Percentiles rank a stretch among this genome's conserved stretches.
These are phyloP conservation scores for Colletotrichum sp. DNA, from an alignment of 2,329 filamentous ascomycete genomes.

Conservation along the genomic window DNA sequence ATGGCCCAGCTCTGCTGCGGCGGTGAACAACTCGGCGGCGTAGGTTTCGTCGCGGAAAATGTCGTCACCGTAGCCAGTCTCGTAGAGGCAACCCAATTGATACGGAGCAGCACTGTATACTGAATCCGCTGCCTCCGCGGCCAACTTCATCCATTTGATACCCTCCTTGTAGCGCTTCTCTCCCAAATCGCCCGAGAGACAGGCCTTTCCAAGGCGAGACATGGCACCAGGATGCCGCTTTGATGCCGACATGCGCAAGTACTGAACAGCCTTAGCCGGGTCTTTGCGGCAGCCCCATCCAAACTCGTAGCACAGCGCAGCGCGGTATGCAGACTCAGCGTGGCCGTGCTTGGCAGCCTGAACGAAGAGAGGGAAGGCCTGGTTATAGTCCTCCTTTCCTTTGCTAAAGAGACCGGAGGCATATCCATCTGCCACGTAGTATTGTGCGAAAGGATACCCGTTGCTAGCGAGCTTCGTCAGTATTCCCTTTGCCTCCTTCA, in stretches of 20 bases:
- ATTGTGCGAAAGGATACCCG: constrained; percentile 96
- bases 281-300: constrained; percentile 95
- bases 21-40: constrained; percentile 91
- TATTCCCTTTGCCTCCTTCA: constrained; percentile 88
- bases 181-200: constrained; percentile 87
- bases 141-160: constrained; percentile 95
- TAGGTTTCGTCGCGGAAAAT: constrained; percentile 91
- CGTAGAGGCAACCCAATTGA: constrained; percentile 86
- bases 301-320: constrained; percentile 95
- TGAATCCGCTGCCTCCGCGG: constrained; percentile 83
- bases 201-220: constrained; percentile 89
- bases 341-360: constrained; percentile 96
- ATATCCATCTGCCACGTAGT: constrained; percentile 94
- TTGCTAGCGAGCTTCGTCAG: constrained; percentile 84
- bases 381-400: constrained; percentile 88
- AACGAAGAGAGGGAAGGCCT: constrained; percentile 90
- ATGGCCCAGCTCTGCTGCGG: constrained; percentile 91
- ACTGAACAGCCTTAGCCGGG: constrained; percentile 90
- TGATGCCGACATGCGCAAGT: constrained; percentile 85
- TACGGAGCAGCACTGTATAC: constrained; percentile 96
- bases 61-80: constrained; percentile 92
- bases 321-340: constrained; percentile 92
- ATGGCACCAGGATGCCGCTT: constrained; percentile 97
- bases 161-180: constrained; percentile 88
- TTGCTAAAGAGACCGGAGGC: constrained; percentile 95